Evolutionary conservation across 2,329 filamentous ascomycete species (phyloP).

Genomic region (Paecilomyces formosus): DNA sequence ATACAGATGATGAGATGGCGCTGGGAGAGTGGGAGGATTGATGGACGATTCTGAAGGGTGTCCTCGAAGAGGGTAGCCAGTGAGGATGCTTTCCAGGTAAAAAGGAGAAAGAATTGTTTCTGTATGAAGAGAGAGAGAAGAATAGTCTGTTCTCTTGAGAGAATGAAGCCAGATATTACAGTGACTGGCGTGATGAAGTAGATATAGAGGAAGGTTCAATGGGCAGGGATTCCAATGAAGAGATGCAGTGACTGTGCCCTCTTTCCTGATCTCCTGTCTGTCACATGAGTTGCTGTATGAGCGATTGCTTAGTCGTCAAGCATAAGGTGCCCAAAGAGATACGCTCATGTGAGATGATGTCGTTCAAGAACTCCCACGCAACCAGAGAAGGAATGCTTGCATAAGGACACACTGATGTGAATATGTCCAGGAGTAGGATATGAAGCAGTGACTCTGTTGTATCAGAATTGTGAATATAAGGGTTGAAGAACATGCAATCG

Average conservation of each 20-base stretch:
- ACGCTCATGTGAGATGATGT: background rate
- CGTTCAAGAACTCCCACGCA: background rate
- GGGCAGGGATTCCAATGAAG: background rate
- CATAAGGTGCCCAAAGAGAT: background rate
- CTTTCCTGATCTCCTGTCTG: background rate
- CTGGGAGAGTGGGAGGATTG: background rate
- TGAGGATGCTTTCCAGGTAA: background rate
- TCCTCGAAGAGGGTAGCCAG: background rate
- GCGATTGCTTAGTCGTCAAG: background rate
- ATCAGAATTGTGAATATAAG: background rate
- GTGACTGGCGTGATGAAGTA: background rate
- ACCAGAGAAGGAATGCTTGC: background rate
- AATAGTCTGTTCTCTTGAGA: background rate
- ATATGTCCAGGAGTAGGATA: background rate
- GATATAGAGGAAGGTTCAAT: background rate
- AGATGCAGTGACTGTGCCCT: background rate
- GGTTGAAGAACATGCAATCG: background rate
- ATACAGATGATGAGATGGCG: background rate
- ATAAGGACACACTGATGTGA: background rate
- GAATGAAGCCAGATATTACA: background rate
- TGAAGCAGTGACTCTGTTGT: background rate
- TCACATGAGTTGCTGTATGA: background rate
- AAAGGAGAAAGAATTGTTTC: background rate
- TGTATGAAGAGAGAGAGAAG: background rate
- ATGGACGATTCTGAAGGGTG: background rate